Evolutionary conservation across 495 filamentous ascomycete genomes (phyloP).

Genomic region (Echria macrotheca): DNA sequence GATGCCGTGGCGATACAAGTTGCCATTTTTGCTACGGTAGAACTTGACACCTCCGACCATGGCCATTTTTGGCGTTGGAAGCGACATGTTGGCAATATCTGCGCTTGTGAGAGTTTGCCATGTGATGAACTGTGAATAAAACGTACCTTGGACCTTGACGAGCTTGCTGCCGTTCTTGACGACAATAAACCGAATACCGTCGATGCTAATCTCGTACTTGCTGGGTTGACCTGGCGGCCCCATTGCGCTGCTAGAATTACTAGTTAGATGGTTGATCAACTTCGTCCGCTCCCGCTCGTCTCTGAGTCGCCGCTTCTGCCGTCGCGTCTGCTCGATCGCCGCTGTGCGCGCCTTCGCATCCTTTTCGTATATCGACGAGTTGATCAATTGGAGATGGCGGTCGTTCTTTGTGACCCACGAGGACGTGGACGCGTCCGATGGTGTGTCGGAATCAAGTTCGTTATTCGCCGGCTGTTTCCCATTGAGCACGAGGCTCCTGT

Average conservation of each 20-base stretch:
- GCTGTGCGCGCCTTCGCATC: conserved; percentile 62
- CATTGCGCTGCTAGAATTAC: conserved; percentile 34
- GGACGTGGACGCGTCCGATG: conserved; percentile 36
- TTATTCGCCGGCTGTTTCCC: conserved; percentile 17
- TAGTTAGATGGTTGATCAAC: conserved; percentile 44
- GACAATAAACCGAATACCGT: conserved; percentile 73
- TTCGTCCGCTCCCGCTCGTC: conserved; percentile 61
- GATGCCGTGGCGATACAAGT: conserved; percentile 72
- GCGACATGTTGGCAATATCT: conserved; percentile 61
- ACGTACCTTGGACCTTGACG: conserved; percentile 63
- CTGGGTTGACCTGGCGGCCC: conserved; percentile 22
- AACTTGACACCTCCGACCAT: conserved; percentile 79
- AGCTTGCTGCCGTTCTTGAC: conserved; percentile 80
- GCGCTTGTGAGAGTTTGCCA: conserved; percentile 39
- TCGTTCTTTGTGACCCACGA: conserved; percentile 76
- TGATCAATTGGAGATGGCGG: conserved; percentile 86
- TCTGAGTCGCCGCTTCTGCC: conserved; percentile 52
- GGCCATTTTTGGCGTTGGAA: conserved; percentile 72
- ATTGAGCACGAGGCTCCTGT: conserved; percentile 72
- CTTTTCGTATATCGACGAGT: conserved; percentile 74
- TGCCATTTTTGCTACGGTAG: conserved; percentile 84
- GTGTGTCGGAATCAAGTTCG: conserved; percentile 22
- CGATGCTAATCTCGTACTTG: conserved; percentile 64
- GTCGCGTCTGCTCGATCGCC: conserved; percentile 67
- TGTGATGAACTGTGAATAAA: conserved; percentile 2